A percentile compares a stretch with the other conserved stretches of the same genome.
These are phyloP conservation scores for Magnusiomyces suaveolens DNA, from an alignment of 1,139 yeast genomes.

Conservation along the genomic window DNA sequence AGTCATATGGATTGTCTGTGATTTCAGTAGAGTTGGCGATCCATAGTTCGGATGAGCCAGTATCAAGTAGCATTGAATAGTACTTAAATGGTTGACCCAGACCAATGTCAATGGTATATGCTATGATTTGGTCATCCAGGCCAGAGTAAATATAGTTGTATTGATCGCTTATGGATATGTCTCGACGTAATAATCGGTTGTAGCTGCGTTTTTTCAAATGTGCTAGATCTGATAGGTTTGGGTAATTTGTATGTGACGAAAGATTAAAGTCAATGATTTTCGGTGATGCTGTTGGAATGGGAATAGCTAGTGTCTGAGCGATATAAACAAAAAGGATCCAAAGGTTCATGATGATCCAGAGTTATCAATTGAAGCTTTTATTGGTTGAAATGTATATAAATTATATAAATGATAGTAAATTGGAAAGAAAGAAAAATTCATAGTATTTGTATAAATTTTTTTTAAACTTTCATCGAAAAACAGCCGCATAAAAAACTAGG, in stretches of 20 bases:
- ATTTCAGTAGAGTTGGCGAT: neutral
- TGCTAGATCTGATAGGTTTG: neutral
- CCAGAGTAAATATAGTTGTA: neutral
- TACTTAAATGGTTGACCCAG: neutral
- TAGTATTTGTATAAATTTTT: no score
- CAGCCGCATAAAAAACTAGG: no score
- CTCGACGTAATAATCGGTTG: neutral
- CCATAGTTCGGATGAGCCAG: conserved; percentile 2
- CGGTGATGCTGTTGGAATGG: neutral
- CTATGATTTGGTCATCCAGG: conserved; percentile 1
- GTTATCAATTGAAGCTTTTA: no score
- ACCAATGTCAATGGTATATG: neutral
- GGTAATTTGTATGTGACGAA: neutral
- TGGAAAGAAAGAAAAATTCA: no score
- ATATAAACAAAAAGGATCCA: no score
- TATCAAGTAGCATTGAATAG: neutral
- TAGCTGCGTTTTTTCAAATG: neutral
- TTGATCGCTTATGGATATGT: neutral
- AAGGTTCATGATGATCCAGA: no score
- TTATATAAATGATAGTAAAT: no score
- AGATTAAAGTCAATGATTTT: neutral
- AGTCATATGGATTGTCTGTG: neutral
- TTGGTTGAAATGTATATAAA: no score
- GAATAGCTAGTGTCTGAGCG: neutral
- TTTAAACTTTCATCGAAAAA: no score